Evolutionary conservation across 2,329 filamentous ascomycete species (phyloP), one percentile per base, ranked within the genome.

Genomic region (Ilyonectria sp.): DNA sequence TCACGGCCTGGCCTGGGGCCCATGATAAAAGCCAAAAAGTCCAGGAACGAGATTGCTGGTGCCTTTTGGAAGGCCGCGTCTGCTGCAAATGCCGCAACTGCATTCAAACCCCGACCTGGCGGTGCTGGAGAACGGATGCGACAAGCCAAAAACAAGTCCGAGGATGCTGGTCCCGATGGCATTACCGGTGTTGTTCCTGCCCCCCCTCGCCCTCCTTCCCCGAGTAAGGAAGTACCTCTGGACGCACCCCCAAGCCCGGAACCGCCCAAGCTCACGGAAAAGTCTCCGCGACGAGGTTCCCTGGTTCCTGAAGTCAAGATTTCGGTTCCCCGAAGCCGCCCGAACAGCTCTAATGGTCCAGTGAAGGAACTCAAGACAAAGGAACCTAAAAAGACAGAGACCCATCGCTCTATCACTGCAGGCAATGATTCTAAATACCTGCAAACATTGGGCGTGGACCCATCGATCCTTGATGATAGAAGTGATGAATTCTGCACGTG

Each of bases 121-220:
- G 95, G 95, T 70, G 95, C 94, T 23, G 94, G 91, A 58, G 94
- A 97, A 69, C 91, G 93, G 58, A 83, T 97, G 60, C 86, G 92
- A 62, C 89, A 91, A 58, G 85, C 87, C 40, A 87, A 90, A 63
- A 85, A 83, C 69, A 89, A 87, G 63, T 79, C 81, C n/a, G 82
- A 82, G 3, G 89, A 92, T 26, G 26, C 26, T 26, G 94, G 92
- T 6, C 93, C 94, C 7, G 95, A 98, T 82, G 95, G 95, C 2
- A 97, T 98, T 71, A 97, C 92, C 13, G 89, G 92, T 44, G 95
- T 98, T 43, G 92, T 98, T 23, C 93, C 93, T 26, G 93, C 94
- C 4, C 94, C 95, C 2, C 87, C 84, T 15, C 83, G 86, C 72
- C 77, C 9, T 81, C 83, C 3, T 21, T 53, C 50, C 19, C 50